These are phyloP conservation scores for Pinus tabuliformis DNA, from an alignment of 75 land plant species.

Conservation along the genomic window DNA sequence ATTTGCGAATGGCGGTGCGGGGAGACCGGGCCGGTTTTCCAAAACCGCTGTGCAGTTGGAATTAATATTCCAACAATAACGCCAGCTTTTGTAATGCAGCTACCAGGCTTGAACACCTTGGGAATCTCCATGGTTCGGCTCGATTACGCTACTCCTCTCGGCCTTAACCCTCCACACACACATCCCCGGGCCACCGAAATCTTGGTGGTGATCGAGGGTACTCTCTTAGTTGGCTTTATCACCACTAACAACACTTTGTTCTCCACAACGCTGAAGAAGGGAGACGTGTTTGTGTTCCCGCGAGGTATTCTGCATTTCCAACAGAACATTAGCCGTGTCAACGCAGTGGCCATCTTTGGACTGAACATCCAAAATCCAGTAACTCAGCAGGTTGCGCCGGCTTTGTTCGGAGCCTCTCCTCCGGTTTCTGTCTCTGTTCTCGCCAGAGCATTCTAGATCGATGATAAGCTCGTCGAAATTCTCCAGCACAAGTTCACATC, in stretches of 20 bases:
- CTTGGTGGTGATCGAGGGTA: slow-evolving; percentile 45
- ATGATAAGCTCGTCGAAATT: no score
- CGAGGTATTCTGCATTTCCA: slow-evolving; percentile 58
- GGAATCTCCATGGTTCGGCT: slow-evolving; percentile 37
- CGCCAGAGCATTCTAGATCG: slow-evolving; percentile 16
- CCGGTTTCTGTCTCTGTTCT: slow-evolving; percentile 29
- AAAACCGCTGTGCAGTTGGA: no score
- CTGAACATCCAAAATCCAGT: slow-evolving; percentile 48
- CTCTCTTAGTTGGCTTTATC: slow-evolving; percentile 53
- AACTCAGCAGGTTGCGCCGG: slow-evolving; percentile 22
- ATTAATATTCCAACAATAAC: no score
- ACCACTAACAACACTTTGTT: slow-evolving; percentile 37
- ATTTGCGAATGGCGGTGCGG: no score
- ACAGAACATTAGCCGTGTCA: slow-evolving; percentile 29
- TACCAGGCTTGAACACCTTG: slow-evolving; percentile 38
- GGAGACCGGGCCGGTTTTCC: no score
- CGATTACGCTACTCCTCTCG: slow-evolving; percentile 33
- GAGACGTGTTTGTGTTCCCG: slow-evolving; percentile 59
- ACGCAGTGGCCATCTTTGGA: slow-evolving; percentile 34
- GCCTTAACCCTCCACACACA: slow-evolving; percentile 60
- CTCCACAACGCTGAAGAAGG: slow-evolving; percentile 28
- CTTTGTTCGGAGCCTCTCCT: slow-evolving; percentile 34
- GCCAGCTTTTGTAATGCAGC: slow-evolving; percentile 27
- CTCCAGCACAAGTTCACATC: no score
- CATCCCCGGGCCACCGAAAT: slow-evolving; percentile 69